phyloP scores from a whole-genome alignment of 2,329 filamentous ascomycete species.

The Blastomyces silverae region DNA sequence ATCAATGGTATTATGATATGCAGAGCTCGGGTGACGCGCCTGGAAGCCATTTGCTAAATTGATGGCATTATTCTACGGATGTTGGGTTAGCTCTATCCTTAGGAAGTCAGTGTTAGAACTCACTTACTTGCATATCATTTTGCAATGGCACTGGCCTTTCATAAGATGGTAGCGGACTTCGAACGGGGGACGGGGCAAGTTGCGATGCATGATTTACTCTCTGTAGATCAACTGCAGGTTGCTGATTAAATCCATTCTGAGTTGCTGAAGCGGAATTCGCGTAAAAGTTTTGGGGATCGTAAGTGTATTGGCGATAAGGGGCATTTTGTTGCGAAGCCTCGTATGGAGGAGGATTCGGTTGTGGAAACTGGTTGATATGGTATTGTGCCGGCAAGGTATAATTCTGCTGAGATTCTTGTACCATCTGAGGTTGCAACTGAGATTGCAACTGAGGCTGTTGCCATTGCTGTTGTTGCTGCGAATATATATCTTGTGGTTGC shows the following conservation, averaged over 20 bases:
- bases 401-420: slow-evolving; percentile 20
- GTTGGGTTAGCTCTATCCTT: background rate
- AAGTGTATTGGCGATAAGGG: slow-evolving; percentile 32
- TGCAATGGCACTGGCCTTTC: slow-evolving; percentile 12
- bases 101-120: background rate
- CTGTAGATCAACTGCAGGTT: slow-evolving; percentile 16
- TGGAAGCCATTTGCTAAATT: slow-evolving; percentile 31
- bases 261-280: slow-evolving; percentile 16
- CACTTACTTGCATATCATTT: slow-evolving; percentile 14
- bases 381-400: slow-evolving; percentile 29
- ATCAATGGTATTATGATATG: slow-evolving; percentile 36
- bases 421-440: slow-evolving; percentile 9
- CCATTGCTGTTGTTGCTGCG: slow-evolving; percentile 24
- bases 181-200: slow-evolving; percentile 1
- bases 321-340: slow-evolving; percentile 14
- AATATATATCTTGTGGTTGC: slow-evolving; percentile 23
- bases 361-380: slow-evolving; percentile 22
- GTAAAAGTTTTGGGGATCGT: slow-evolving; percentile 30
- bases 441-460: slow-evolving; percentile 13
- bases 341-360: slow-evolving; percentile 14
- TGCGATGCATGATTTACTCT: slow-evolving; percentile 13
- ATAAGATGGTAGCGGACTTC: slow-evolving; percentile 14
- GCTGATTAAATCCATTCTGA: slow-evolving; percentile 13
- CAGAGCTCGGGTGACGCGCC: slow-evolving; percentile 22
- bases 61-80: slow-evolving; percentile 25